Conservation (phyloP, 257 asterid species). For the Coffea eugenioides region DNA sequence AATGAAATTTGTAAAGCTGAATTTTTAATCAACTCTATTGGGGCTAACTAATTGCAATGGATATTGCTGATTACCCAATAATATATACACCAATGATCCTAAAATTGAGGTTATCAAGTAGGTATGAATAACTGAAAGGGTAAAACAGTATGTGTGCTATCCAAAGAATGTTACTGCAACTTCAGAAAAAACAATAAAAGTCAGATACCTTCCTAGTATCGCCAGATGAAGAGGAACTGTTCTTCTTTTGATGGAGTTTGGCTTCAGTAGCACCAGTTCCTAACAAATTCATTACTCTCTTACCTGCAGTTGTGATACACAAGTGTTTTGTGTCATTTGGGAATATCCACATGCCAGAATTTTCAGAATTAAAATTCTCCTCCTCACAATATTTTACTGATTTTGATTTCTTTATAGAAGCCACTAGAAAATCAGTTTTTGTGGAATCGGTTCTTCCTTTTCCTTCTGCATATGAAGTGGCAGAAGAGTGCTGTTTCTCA, state of each 20-base stretch:
- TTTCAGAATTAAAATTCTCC: constrained; percentile 40
- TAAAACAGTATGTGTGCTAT: not conserved
- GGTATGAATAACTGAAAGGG: not conserved
- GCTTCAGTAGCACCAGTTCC: constrained; percentile 33
- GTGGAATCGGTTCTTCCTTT: constrained; percentile 32
- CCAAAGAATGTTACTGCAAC: not conserved
- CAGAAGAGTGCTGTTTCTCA: constrained; percentile 16
- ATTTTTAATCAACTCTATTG: not conserved
- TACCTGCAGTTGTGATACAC: constrained; percentile 74
- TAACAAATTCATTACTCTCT: constrained; percentile 28
- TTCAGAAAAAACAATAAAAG: not conserved
- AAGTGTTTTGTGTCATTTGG: constrained; percentile 50
- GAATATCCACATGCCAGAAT: constrained; percentile 65
- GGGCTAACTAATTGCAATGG: not conserved
- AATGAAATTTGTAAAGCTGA: not conserved
- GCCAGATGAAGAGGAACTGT: constrained; percentile 27
- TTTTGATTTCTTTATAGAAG: constrained; percentile 32
- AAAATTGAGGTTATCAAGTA: not conserved
- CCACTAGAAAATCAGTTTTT: constrained; percentile 28
- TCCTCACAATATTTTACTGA: constrained; percentile 36
- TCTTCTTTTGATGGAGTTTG: constrained; percentile 28
- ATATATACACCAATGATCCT: not conserved
- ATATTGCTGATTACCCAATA: not conserved
- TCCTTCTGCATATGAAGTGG: constrained; percentile 36
- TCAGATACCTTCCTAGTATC: constrained; percentile 42